Evolutionary conservation across 345 rosid species (phyloP).

Genomic region (Noccaea caerulescens): DNA sequence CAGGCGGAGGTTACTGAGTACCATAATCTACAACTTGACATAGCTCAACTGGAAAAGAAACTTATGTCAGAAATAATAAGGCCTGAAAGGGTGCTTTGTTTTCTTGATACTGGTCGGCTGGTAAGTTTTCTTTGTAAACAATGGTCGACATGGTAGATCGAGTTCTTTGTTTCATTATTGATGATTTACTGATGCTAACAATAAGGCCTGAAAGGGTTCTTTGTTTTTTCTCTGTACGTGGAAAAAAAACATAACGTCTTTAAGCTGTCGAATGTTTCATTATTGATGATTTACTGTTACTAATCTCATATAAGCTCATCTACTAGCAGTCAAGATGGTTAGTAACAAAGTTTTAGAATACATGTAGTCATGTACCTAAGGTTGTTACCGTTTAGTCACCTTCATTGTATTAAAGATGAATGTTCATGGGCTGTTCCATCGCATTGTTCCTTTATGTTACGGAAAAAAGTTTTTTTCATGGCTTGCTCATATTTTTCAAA

Average conservation of each 20-base stretch:
- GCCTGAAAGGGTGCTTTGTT: constrained; percentile 94
- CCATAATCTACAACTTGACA: constrained; percentile 83
- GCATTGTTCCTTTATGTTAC: not conserved
- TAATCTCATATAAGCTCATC: not conserved
- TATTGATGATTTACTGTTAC: constrained; percentile 8
- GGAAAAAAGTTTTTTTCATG: constrained; percentile 11
- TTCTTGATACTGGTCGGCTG: constrained; percentile 91
- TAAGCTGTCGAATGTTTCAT: not conserved
- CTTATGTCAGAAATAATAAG: constrained; percentile 88
- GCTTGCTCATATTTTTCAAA: not conserved
- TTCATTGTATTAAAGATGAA: constrained; percentile 24
- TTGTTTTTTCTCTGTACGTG: constrained; percentile 2
- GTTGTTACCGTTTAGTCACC: constrained; percentile 9
- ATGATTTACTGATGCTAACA: too few species aligned
- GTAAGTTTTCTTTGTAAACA: constrained; percentile 70
- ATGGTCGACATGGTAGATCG: not conserved
- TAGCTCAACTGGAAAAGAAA: constrained; percentile 87
- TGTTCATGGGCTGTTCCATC: constrained; percentile 5
- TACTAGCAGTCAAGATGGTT: not conserved
- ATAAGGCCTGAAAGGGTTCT: too few species aligned
- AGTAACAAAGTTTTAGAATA: not conserved
- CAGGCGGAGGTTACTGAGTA: constrained; percentile 91
- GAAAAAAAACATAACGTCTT: not conserved
- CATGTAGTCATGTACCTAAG: not conserved
- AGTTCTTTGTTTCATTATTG: constrained; percentile 4